Evolutionary conservation across 2,329 filamentous ascomycete species (phyloP), one percentile per base, ranked within the genome.

Genomic region (Colletotrichum noveboracense): DNA sequence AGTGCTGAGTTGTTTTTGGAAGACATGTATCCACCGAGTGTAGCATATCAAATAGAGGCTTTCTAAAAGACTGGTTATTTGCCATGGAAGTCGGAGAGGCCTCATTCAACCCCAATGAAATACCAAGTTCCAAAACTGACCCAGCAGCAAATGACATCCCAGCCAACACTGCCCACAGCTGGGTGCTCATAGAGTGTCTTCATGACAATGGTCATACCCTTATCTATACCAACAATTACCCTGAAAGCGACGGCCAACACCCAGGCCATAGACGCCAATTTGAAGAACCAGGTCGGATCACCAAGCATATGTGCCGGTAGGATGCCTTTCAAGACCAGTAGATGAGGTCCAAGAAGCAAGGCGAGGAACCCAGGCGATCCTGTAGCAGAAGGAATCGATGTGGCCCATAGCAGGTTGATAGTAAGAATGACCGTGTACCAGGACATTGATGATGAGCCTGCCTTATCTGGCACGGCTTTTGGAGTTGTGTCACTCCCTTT

Each of bases 141-240:
- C 80, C 79, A 81, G 56, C 79, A 82, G 62, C 78, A 80, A 7
- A 81, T 78, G 16, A 80, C 80, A 68, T 81, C 80, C 78, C 79
- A 81, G 0, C 80, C 78, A 21, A 81, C 80, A 26, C 79, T 80
- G 58, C 78, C 81, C 7, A 81, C 78, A 6, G 79, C 79, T 1
- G 80, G 80, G 43, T 81, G 80, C 56, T 79, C 77, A 55, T 80
- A 74, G 6, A 81, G 58, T 4, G 79, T 77, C 2, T 8, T 21
- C 1, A 68, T 3, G 8, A 79, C 55, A 4, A 77, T 8, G 6
- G 13, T 61, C n/a, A 76, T 66, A n/a, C 66, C 66, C 2, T 65
- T 52, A 0, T 76, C 76, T 12, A 77, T 62, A 6, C 24, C 52
- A 1, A 36, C 14, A 4, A 78, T 61, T 3, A 68, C 56, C 10